A percentile compares a stretch with the other conserved stretches of the same genome.
phyloP scores from a whole-genome alignment of 2,329 filamentous ascomycete genomes.

The Malbranchea zuffiana region DNA sequence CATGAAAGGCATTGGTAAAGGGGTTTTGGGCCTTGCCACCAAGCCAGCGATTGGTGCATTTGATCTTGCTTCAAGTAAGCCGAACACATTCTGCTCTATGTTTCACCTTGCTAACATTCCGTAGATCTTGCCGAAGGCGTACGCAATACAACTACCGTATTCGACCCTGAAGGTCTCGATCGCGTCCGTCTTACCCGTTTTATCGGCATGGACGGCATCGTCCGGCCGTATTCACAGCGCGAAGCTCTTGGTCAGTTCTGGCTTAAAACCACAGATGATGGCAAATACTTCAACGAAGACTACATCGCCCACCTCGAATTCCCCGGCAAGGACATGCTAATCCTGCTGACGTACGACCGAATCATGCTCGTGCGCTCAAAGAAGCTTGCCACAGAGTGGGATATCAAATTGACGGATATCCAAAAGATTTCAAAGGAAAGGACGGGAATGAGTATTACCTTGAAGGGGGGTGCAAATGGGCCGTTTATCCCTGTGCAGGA shows the following conservation, averaged over 20 bases:
- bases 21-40: constrained; percentile 83
- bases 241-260: constrained; percentile 96
- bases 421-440: constrained; percentile 96
- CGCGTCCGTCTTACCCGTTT: constrained; percentile 88
- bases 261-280: constrained; percentile 96
- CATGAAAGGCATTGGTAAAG: constrained; percentile 95
- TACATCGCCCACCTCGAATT: constrained; percentile 96
- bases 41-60: constrained; percentile 96
- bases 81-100: background rate
- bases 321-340: constrained; percentile 73
- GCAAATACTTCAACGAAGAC: constrained; percentile 92
- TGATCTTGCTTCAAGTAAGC: constrained; percentile 72
- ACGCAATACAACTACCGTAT: constrained; percentile 96
- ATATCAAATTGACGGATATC: constrained; percentile 87
- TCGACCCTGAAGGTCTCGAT: constrained; percentile 87
- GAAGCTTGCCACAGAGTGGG: constrained; percentile 83
- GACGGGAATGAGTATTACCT: constrained; percentile 77
- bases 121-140: constrained; percentile 83
- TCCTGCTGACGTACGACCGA: constrained; percentile 75
- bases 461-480: constrained; percentile 84
- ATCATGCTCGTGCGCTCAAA: constrained; percentile 86
- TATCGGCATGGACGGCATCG: constrained; percentile 83
- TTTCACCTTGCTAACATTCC: constrained; percentile 11
- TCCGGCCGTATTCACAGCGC: constrained; percentile 85
- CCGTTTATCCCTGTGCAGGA: constrained; percentile 92